Conservation (phyloP, 139 green algal genomes). For the Dunaliella primolecta region DNA sequence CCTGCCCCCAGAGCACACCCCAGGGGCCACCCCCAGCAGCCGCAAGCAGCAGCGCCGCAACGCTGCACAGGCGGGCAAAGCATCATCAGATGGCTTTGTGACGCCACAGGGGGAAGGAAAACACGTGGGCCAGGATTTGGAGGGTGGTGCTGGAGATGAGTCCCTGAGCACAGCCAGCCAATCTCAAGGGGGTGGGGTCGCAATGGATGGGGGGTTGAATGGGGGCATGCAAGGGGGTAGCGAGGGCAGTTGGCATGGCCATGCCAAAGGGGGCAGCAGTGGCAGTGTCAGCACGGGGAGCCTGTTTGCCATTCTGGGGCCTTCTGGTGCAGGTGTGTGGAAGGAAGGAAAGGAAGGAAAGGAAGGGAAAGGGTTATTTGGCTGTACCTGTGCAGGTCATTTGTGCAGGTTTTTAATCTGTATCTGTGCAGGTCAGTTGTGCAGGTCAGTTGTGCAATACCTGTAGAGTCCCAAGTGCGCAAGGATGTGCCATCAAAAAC, state of each 20-base stretch:
- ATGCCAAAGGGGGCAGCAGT: conserved; percentile 1
- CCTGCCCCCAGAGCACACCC: neutral
- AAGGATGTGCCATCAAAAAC: too few species aligned
- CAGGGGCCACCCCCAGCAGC: neutral
- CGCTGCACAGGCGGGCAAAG: neutral
- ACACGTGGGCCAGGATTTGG: neutral
- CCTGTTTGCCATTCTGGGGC: conserved; percentile 57
- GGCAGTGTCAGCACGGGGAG: conserved; percentile 7
- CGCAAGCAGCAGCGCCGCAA: neutral
- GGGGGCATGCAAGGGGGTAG: neutral
- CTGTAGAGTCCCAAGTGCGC: too few species aligned
- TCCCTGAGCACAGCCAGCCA: too few species aligned
- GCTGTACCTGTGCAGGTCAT: too few species aligned
- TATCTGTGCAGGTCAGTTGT: too few species aligned
- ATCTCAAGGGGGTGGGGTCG: neutral
- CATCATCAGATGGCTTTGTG: neutral
- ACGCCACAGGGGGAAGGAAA: neutral
- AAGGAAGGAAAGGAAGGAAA: too few species aligned
- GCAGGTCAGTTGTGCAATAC: too few species aligned
- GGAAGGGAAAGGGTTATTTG: too few species aligned
- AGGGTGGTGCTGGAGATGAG: neutral
- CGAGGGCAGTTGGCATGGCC: neutral
- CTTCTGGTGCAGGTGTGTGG: conserved; percentile 40
- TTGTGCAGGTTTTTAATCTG: too few species aligned
- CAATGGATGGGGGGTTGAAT: neutral